Conservation (phyloP, 805 yeast genomes). For the Yarrowia keelungensis region DNA sequence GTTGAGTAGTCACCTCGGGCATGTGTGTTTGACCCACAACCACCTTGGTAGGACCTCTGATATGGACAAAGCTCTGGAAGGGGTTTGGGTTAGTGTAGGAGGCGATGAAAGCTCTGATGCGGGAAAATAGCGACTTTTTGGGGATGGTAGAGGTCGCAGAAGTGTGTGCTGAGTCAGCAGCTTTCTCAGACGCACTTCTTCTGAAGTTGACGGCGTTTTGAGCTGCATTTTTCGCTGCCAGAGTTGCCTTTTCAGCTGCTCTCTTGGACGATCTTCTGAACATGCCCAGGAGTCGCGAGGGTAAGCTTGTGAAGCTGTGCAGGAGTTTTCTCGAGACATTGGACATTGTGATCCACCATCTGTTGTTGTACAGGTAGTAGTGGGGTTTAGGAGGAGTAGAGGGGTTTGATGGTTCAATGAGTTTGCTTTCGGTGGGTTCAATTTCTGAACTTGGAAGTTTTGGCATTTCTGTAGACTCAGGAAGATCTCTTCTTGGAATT, state of each 20-base stretch:
- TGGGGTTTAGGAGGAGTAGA: conserved; percentile 6
- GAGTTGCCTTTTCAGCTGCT: neutral
- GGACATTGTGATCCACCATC: conserved; percentile 35
- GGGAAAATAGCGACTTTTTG: neutral
- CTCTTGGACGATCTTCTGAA: neutral
- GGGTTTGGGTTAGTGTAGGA: conserved; percentile 20
- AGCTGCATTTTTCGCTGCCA: neutral
- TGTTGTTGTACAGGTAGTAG: conserved; percentile 32
- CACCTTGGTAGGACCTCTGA: conserved; percentile 30
- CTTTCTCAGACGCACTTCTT: no score
- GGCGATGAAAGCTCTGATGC: neutral
- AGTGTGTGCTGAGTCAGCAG: neutral
- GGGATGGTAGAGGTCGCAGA: neutral
- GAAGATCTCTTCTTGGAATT: neutral
- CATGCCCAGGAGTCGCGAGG: neutral
- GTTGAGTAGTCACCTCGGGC: conserved; percentile 23
- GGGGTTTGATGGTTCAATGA: neutral
- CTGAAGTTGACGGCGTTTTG: neutral
- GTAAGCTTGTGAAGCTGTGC: conserved; percentile 1
- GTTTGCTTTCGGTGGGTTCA: neutral
- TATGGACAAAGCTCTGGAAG: conserved; percentile 25
- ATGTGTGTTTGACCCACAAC: conserved; percentile 18
- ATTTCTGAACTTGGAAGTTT: neutral
- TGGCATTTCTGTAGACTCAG: neutral
- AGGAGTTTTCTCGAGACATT: neutral